Evolutionary conservation across 306 rosid species (phyloP).

Genomic region (Crotalaria pallida): DNA sequence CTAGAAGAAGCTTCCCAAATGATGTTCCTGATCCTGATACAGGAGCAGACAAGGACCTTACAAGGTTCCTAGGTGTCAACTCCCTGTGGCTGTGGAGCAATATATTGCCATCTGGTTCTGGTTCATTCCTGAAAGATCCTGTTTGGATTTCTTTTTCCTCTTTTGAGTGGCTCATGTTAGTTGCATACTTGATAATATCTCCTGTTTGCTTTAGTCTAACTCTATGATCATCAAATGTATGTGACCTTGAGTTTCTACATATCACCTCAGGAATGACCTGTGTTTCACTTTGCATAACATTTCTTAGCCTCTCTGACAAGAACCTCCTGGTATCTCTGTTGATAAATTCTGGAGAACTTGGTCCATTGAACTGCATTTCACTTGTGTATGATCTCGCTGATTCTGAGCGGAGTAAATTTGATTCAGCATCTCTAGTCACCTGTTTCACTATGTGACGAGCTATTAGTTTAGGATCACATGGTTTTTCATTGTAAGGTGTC

Average conservation of each 20-base stretch:
- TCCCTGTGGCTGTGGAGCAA: conserved; percentile 48
- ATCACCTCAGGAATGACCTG: conserved; percentile 23
- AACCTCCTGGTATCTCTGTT: conserved; percentile 66
- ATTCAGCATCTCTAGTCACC: conserved; percentile 57
- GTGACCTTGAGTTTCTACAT: conserved; percentile 38
- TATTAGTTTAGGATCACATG: conserved; percentile 67
- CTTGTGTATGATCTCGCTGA: conserved; percentile 69
- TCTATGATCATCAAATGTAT: conserved; percentile 41
- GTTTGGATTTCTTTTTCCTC: conserved; percentile 52
- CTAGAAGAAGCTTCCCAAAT: conserved; percentile 98
- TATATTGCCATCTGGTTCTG: conserved; percentile 38
- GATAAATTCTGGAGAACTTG: conserved; percentile 57
- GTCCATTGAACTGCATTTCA: conserved; percentile 51
- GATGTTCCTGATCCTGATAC: conserved; percentile 90
- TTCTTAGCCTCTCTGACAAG: conserved; percentile 62
- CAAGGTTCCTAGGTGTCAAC: conserved; percentile 77
- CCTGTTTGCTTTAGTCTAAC: conserved; percentile 28
- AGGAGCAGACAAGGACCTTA: conserved; percentile 92
- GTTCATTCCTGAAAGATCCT: conserved; percentile 78
- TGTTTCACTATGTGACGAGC: conserved; percentile 72
- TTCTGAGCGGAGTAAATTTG: conserved; percentile 53
- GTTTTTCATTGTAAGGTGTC: conserved; percentile 66
- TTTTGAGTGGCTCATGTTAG: conserved; percentile 29
- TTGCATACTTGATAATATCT: conserved; percentile 26
- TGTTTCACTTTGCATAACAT: conserved; percentile 45